Conservation (phyloP, 169 alveolate genomes). For the Plasmodium billcollinsi region DNA sequence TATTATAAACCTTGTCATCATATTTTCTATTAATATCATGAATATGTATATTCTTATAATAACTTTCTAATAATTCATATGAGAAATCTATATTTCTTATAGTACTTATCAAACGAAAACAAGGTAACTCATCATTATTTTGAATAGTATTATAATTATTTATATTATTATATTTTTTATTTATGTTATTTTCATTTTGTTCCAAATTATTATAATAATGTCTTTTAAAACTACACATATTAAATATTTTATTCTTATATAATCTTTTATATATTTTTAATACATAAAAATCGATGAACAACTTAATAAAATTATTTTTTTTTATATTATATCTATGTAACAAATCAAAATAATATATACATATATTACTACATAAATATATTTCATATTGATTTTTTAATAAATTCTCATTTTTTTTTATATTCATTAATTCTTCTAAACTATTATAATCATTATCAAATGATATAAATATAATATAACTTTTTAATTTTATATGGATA, state of each 20-base stretch:
- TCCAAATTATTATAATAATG: background rate
- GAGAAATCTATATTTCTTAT: conserved; percentile 22
- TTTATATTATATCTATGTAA: conserved; percentile 27
- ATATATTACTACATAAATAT: background rate
- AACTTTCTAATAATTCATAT: background rate
- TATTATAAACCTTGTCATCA: background rate
- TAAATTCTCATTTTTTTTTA: conserved; percentile 11
- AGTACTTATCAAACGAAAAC: background rate
- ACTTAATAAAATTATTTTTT: conserved; percentile 9
- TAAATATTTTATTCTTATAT: conserved; percentile 8
- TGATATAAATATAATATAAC: conserved; percentile 13
- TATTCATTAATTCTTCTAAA: background rate
- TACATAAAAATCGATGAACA: conserved; percentile 21
- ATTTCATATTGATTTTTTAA: conserved; percentile 19
- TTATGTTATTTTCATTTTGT: background rate
- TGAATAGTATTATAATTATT: background rate
- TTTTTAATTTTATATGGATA: conserved; percentile 12
- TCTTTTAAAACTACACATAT: conserved; percentile 10
- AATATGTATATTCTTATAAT: background rate
- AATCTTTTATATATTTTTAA: conserved; percentile 21
- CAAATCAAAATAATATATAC: conserved; percentile 40
- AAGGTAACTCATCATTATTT: background rate
- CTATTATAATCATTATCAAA: background rate
- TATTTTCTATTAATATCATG: background rate
- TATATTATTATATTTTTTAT: background rate